Base-by-base conservation (phyloP, 1,284 basidiomycete genomes). In the Rhodotorula glutinis region DNA sequence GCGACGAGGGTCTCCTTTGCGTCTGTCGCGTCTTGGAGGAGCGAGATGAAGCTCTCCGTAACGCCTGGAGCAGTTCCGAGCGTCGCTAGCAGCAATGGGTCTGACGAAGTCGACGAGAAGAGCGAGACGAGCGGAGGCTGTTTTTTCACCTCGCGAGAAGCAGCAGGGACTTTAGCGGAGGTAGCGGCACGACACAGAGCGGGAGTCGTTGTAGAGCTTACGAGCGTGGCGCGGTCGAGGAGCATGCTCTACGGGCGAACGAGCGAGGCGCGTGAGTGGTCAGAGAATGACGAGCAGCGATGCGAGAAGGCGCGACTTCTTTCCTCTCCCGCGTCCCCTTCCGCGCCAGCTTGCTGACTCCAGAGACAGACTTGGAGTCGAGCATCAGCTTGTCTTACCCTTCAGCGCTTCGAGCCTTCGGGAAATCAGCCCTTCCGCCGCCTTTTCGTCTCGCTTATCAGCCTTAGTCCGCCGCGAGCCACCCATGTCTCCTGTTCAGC, bases 61-160 rank as follows among this genome's bases (percentile, higher is more conserved):
- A 49, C 25, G n/a, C 33, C 23, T 3, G 53, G 33, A 8, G 60
- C 38, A 2, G n/a, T 4, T 2, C 16, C 23, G 11, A 11, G 5
- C 4, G 7, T 40, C 8, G 70, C 64, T 33, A 72, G 60, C 3
- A 66, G 47, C 10, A 57, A 49, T 9, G 70, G 67, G 27, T 63
- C 49, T 5, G 70, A 72, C 2, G 70, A 62, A 11, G 67, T 66
- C 7, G 67, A 72, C 2, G 70, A 72, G 64, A 72, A 68, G 23
- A 70, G 65, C 30, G 69, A 70, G 56, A 70, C 11, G 38, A 57
- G n/a, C 16, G 59, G 21, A 2, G 65, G 69, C 65, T 70, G 56
- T 27, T 23, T 27, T 23, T 9, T 23, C 10, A 19, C 21, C 17
- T 25, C 17, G 30, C n/a, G 23, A 40, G 33, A 38, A 38, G 27